Base-by-base conservation (phyloP, 225 moss, liverwort and hornwort species). In the Physcomitrellopsis africana region DNA sequence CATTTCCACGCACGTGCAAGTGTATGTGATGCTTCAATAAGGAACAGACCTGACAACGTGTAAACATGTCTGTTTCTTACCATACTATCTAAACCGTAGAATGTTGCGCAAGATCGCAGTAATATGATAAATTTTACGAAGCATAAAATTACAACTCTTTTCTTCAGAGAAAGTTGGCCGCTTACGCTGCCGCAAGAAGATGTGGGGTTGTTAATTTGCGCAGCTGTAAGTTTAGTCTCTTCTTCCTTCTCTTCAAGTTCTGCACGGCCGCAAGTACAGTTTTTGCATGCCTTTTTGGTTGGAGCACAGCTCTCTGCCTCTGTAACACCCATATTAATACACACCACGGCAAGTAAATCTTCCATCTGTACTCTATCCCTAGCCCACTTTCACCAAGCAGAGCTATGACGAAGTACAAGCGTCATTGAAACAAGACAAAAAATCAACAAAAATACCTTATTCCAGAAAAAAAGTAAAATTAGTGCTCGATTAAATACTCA, bases 231-330 rank as follows among this genome's bases (percentile, higher is more conserved):
- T 73, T 82, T 83, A 13, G 78, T 67, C 59, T 84, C 74, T 43
- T 80, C 81, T 73, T 86, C 73, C 45, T 76, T 80, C 44, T 57
- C 81, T 81, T 92, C 93, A 37, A 94, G 41, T 52, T 94, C 93
- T 23, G 85, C 88, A n/a, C 89, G 91, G 23, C 91, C 93, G 59
- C 93, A 94, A n/a, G 93, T 84, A 74, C 93, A 94, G 69, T 94
- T 91, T 65, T 88, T 89, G 83, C 93, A 94, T 18, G 93, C 91
- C 65, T 94, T 94, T 66, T 77, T 89, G 27, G 84, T 84, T 59
- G 91, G 87, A 65, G 86, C 91, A 72, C 93, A 94, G 42, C 88
- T 89, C 72, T 93, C 93, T 52, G 70, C 76, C 32, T 60, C 88
- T 87, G 87, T 60, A 51, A 76, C 43, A 52, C 24, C 76, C 68